Evolutionary conservation across 2,329 filamentous ascomycete genomes (phyloP), one percentile per base, ranked within the genome.

Genomic region (Huntiella omanensis): DNA sequence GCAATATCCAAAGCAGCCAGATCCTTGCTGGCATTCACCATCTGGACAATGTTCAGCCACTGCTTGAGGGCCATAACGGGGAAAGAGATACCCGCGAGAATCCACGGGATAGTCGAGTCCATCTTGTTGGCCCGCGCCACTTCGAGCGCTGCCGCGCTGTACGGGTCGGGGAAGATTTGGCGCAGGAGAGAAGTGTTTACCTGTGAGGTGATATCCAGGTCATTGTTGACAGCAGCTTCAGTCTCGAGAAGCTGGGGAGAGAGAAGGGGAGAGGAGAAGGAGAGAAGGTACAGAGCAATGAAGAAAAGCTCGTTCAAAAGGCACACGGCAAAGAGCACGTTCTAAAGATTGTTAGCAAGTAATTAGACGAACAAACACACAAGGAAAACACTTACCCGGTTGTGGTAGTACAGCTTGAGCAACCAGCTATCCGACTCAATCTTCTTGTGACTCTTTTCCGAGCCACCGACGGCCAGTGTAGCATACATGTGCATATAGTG

Each of bases 401-500:
- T 96, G 52, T 85, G 88, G 65, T 98, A 98, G 70, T 98, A 98
- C 49, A 92, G 69, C 63, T 94, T 91, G 60, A 98, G 66, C 49
- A 96, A 69, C 76, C 80, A 84, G 67, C 84, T 94, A 60, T 86
- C 71, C 59, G 75, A 83, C 59, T 93, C 85, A 45, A 98, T 79
- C 55, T 83, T 87, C 76, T 98, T 98, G 68, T 98, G 91, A 66
- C 86, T 80, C 53, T 65, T 83, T 55, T 77, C 74, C 46, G 75
- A 71, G 45, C 84, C 85, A 46, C 82, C 85, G 76, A 94, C 91
- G 53, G 80, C 79, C 57, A 95, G 68, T 1, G 86, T 94, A 10
- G 87, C 84, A 60, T 93, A 96, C 91, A 98, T 98, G 67, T 98
- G 91, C 70, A 96, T 88, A 61, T 96, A 98, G 64, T 98, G 91